Base-by-base conservation (phyloP, 2,329 filamentous ascomycete genomes). In the Aureobasidium sp. region DNA sequence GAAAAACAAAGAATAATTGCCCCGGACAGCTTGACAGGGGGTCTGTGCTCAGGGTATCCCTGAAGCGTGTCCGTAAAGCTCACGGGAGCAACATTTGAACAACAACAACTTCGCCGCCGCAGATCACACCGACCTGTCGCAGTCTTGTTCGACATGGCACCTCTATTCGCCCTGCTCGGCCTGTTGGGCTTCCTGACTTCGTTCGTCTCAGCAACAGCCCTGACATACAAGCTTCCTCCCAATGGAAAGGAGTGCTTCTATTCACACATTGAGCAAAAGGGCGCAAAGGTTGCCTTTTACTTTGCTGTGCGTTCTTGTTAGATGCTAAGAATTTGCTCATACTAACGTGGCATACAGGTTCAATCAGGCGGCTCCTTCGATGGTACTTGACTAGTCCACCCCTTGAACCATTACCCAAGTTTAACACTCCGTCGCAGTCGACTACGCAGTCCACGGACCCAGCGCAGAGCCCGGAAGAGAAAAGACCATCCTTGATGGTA, bases 221-320 rank as follows among this genome's bases (percentile, higher is more conserved):
- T 99, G 72, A 99, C 94, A 52, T 99, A 97, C 82, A 90, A 92
- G 78, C 82, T 99, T 51, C 79, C 82, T 58, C 89, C 94, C 56
- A 90, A 95, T 79, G 94, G 97, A 81, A 91, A 90, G 77, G 91
- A 94, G 64, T 99, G 94, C 81, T 99, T 99, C 84, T 97, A 89
- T 75, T 84, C 90, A 62, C 80, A 85, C 68, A 87, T 93, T 61
- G 86, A 91, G 67, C 84, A 89, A 73, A 83, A 84, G 74, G 87
- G 87, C 69, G 85, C 89, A 70, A 99, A 99, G 84, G 82, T 99
- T 68, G 92, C 94, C 55, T 99, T 99, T 74, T 99, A 99, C 80
- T 99, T 99, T 78, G 95, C 94, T 64, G 94, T 99, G 68, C 88
- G 78, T 59, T 63, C 10, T 17, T 17, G 10, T 41, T 5, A 3